A percentile compares a stretch with the other conserved stretches of the same genome.
Conservation (phyloP, 2,329 filamentous ascomycete genomes). For the Torrubiellomyces zombiae region DNA sequence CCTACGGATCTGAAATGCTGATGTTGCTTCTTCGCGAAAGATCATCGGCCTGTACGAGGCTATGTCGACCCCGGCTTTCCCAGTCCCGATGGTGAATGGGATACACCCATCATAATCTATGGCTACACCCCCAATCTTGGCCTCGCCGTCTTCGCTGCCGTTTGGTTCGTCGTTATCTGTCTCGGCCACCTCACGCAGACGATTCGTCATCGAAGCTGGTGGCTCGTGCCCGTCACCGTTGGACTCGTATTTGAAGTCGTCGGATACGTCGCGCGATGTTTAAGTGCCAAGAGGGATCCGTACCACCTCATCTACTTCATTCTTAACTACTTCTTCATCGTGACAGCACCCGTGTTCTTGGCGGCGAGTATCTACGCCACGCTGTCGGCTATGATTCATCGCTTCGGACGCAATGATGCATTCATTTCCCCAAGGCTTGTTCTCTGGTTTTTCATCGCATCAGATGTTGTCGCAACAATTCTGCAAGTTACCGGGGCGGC, state of each 20-base stretch:
- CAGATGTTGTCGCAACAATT: conserved; percentile 35
- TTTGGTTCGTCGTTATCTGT: conserved; percentile 25
- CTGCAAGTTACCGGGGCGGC: conserved; percentile 37
- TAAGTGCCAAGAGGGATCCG: conserved; percentile 31
- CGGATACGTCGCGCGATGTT: conserved; percentile 29
- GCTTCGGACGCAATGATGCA: conserved; percentile 24
- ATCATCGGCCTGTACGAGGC: conserved; percentile 7
- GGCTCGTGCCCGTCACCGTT: conserved; percentile 27
- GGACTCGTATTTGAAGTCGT: conserved; percentile 30
- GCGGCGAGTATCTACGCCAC: conserved; percentile 39
- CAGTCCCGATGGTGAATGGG: conserved; percentile 25
- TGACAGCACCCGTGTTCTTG: conserved; percentile 41
- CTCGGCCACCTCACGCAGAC: conserved; percentile 20
- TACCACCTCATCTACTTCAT: conserved; percentile 39
- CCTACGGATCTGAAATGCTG: no score
- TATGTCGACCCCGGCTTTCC: conserved; percentile 36
- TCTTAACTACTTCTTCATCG: conserved; percentile 44
- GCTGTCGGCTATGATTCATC: conserved; percentile 30
- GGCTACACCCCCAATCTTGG: conserved; percentile 30
- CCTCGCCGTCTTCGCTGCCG: conserved; percentile 23
- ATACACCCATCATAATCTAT: conserved; percentile 32
- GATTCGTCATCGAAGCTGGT: conserved; percentile 23
- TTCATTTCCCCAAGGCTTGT: conserved; percentile 28
- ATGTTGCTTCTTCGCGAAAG: no score
- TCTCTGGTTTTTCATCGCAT: conserved; percentile 35